Base-by-base conservation (phyloP, 371 early-diverging fungal species). In the Rhizopus stolonifer region DNA sequence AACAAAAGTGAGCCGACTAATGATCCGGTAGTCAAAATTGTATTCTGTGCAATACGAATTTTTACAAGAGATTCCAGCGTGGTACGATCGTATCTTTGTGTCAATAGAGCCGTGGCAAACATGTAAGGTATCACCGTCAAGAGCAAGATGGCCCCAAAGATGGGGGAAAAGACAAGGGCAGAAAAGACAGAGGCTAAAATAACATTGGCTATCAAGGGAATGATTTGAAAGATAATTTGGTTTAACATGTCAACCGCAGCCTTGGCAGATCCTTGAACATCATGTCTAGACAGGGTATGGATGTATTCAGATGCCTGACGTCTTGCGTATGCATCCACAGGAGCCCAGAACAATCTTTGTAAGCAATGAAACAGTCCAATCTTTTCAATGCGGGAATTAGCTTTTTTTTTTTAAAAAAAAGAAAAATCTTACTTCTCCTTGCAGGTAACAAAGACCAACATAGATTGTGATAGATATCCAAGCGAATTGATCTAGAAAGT, bases 131-230 rank as follows among this genome's bases (percentile, higher is more conserved):
- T 70, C 91, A 95, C 94, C 11, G 96, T 95, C 11, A 83, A 56
- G 22, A 91, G 77, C 3, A 94, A 88, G 46, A 94, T 87, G 31
- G 84, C 43, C 9, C 90, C 95, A 70, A 92, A 88, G 38, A 73
- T 70, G 17, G 80, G 70, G 40, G 92, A 92, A 52, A 94, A 94
- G 36, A 60, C 59, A 22, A 79, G 48, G 4, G 84, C 69, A 60
- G 94, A 89, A 52, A 80, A 75, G 34, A 86, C 54, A 21, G 84
- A 82, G 2, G 94, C 93, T 10, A 94, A 69, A n/a, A 66, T 65
- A 60, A 95, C 91, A 68, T 95, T 94, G 31, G 88, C 81, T 49
- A 95, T 57, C 1, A 87, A 85, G 9, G 97, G 97, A 5, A 91
- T 53, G 42, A 95, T 84, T 59, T 93, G 91, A 74, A 95, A 94